These are phyloP conservation scores for Boletus rex-veris DNA, from an alignment of 768 basidiomycete genomes.

Conservation along the genomic window DNA sequence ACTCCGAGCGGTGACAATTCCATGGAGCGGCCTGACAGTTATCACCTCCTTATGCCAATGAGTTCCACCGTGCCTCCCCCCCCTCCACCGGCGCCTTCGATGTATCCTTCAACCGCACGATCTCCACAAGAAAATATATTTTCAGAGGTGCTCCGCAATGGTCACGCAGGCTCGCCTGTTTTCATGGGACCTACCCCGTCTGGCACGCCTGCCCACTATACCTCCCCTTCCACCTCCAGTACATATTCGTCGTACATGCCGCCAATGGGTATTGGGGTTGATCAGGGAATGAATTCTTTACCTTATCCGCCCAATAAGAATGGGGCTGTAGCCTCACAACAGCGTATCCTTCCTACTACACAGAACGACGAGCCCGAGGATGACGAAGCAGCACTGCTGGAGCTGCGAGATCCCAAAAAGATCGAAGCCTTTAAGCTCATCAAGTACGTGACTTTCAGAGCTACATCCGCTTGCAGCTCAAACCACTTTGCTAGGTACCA, in stretches of 20 bases:
- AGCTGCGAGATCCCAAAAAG: conserved; percentile 58
- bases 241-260: conserved; percentile 48
- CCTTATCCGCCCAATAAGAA: conserved; percentile 42
- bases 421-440: conserved; percentile 81
- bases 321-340: conserved; percentile 19
- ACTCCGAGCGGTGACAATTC: conserved; percentile 40
- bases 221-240: conserved; percentile 34
- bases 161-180: conserved; percentile 54
- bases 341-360: conserved; percentile 23
- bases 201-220: conserved; percentile 41
- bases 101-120: conserved; percentile 46
- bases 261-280: conserved; percentile 55
- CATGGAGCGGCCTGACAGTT: conserved; percentile 40
- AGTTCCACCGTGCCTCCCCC: conserved; percentile 36
- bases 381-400: conserved; percentile 41
- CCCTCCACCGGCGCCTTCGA: conserved; percentile 29
- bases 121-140: conserved; percentile 53
- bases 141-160: conserved; percentile 54
- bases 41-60: conserved; percentile 58
- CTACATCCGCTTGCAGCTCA: background rate
- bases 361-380: conserved; percentile 47
- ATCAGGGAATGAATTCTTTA: conserved; percentile 49
- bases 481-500: conserved; percentile 60
- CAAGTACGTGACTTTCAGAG: conserved; percentile 43
- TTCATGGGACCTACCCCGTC: conserved; percentile 50